These are phyloP conservation scores for Conidiobolus incongruus DNA, from an alignment of 371 early-diverging fungal genomes.

Conservation along the genomic window DNA sequence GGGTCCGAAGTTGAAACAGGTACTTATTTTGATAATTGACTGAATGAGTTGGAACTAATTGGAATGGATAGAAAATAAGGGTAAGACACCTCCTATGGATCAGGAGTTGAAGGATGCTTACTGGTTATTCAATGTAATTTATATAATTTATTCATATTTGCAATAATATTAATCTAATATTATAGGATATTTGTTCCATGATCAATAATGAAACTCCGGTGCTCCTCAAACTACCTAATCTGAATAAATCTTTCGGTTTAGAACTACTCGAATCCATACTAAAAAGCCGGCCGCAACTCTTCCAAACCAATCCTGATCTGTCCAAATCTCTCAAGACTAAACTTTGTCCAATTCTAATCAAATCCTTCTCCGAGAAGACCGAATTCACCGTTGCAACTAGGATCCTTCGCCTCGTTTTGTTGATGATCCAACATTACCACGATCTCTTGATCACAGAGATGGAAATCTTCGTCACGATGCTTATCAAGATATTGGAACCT, in stretches of 20 bases:
- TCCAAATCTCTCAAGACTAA: conserved; percentile 43
- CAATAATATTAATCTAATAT: not conserved
- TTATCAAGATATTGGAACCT: conserved; percentile 56
- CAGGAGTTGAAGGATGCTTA: conserved; percentile 64
- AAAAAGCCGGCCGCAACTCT: conserved; percentile 44
- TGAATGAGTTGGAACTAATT: not conserved
- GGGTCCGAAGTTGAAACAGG: not conserved
- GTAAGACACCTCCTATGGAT: conserved; percentile 9
- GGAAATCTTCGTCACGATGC: conserved; percentile 79
- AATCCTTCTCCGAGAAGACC: conserved; percentile 62
- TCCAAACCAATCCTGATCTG: conserved; percentile 52
- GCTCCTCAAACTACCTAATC: conserved; percentile 31
- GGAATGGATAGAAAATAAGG: not conserved
- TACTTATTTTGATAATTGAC: not conserved
- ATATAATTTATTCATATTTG: not conserved
- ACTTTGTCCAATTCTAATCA: conserved; percentile 73
- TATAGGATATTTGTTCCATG: conserved; percentile 40
- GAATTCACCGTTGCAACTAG: conserved; percentile 73
- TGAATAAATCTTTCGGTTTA: conserved; percentile 65
- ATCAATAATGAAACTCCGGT: conserved; percentile 36
- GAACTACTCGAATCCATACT: conserved; percentile 83
- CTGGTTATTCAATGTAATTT: conserved; percentile 42
- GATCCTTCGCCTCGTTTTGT: conserved; percentile 53
- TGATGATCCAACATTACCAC: conserved; percentile 57
- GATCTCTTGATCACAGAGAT: conserved; percentile 65